A percentile compares a stretch with the other conserved stretches of the same genome.
Evolutionary conservation across 2,329 filamentous ascomycete species (phyloP).

Genomic region (Rutstroemia sp.): DNA sequence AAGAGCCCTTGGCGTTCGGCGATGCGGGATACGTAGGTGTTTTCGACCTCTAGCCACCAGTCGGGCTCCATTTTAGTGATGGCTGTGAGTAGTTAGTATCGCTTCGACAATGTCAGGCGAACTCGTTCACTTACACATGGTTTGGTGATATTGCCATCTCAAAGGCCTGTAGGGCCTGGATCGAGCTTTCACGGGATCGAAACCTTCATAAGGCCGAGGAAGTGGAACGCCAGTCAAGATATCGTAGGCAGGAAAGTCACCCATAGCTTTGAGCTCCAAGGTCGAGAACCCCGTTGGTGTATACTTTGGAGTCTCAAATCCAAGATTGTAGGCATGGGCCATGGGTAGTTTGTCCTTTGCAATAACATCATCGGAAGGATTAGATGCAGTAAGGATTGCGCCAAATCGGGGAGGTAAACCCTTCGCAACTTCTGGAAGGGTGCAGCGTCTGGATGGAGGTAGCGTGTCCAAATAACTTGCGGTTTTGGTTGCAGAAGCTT

Average conservation of each 20-base stretch:
- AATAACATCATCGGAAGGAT: conserved; percentile 16
- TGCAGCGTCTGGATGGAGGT: conserved; percentile 24
- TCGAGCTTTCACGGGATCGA: conserved; percentile 60
- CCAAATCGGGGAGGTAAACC: conserved; percentile 14
- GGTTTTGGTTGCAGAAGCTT: conserved; percentile 3
- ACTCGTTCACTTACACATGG: conserved; percentile 63
- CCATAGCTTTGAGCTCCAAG: conserved; percentile 60
- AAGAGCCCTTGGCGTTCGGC: conserved; percentile 61
- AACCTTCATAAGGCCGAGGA: conserved; percentile 55
- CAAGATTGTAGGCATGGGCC: conserved; percentile 20
- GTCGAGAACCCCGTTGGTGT: conserved; percentile 64
- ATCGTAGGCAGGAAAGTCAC: conserved; percentile 75
- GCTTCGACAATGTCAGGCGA: background rate
- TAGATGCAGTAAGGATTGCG: conserved; percentile 12
- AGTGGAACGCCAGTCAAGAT: conserved; percentile 66
- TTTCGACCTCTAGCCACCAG: conserved; percentile 87
- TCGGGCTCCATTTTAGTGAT: conserved; percentile 71
- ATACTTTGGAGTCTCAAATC: conserved; percentile 34
- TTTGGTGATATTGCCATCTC: conserved; percentile 80
- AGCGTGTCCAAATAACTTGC: conserved; percentile 13
- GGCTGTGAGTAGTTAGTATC: conserved; percentile 39
- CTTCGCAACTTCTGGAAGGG: conserved; percentile 22
- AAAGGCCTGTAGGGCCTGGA: conserved; percentile 76
- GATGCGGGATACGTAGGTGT: conserved; percentile 60
- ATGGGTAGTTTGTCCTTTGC: conserved; percentile 21